phyloP scores from a whole-genome alignment of 2,329 filamentous ascomycete species.

The Xylaria sp. region DNA sequence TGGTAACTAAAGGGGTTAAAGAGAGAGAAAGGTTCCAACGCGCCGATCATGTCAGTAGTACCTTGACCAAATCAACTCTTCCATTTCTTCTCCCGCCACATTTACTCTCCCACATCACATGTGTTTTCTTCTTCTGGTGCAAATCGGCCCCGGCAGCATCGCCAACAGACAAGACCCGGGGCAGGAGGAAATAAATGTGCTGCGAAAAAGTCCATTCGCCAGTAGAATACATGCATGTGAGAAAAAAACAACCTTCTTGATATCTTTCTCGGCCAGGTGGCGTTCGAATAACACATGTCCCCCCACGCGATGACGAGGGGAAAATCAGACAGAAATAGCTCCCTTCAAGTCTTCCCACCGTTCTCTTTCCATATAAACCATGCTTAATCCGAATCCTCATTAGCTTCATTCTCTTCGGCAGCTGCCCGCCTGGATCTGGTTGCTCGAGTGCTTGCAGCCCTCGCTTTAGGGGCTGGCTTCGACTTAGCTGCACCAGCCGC shows the following conservation, averaged over 20 bases:
- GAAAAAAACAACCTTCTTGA: background rate
- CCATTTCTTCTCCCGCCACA: background rate
- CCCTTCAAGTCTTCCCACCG: background rate
- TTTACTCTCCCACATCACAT: background rate
- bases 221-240: background rate
- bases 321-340: background rate
- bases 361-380: background rate
- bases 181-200: no score
- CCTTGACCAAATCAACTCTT: background rate
- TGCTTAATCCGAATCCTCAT: slow-evolving; percentile 19
- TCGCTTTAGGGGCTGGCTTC: slow-evolving; percentile 21
- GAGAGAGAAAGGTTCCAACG: background rate
- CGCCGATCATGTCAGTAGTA: no score
- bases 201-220: background rate
- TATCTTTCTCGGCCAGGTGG: background rate
- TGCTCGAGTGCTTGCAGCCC: slow-evolving; percentile 24
- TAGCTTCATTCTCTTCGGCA: slow-evolving; percentile 19
- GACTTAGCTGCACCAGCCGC: slow-evolving; percentile 21
- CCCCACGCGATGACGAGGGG: background rate
- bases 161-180: background rate
- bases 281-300: background rate
- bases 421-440: slow-evolving; percentile 25
- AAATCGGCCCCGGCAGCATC: background rate
- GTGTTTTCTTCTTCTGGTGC: background rate
- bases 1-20: no score